Percentiles rank a stretch among this genome's conserved stretches.
Evolutionary conservation across 2,329 filamentous ascomycete genomes (phyloP).

Genomic region (Arthrobotrys megalospora): DNA sequence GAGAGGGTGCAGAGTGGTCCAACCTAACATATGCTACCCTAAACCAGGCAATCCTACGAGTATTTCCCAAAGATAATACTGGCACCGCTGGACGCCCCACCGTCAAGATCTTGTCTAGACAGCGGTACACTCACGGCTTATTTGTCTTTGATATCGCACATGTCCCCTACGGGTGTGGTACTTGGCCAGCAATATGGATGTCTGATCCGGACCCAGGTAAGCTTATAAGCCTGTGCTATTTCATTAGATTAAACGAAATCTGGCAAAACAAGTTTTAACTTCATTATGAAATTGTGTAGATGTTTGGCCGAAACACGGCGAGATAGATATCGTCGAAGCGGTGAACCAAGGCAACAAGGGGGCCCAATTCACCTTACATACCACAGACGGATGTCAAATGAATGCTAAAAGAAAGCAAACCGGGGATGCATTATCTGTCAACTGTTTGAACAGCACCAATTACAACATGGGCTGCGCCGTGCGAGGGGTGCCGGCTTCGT

Average conservation of each 20-base stretch:
- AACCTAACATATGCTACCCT: constrained; percentile 40
- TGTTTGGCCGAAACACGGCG: constrained; percentile 78
- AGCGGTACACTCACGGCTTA: constrained; percentile 76
- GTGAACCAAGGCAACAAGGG: constrained; percentile 76
- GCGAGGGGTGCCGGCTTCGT: constrained; percentile 65
- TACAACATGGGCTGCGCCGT: constrained; percentile 74
- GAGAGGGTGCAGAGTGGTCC: constrained; percentile 41
- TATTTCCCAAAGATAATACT: constrained; percentile 18
- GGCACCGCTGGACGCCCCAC: constrained; percentile 68
- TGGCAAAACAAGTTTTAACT: background rate
- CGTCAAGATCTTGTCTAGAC: constrained; percentile 78
- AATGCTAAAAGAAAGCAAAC: constrained; percentile 68
- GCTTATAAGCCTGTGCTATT: background rate
- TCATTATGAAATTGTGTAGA: constrained; percentile 28
- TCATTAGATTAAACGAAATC: background rate
- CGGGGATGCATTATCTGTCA: constrained; percentile 69
- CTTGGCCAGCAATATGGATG: constrained; percentile 78
- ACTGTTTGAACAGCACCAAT: constrained; percentile 74
- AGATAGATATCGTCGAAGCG: constrained; percentile 86
- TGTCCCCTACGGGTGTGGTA: constrained; percentile 81
- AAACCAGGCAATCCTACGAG: constrained; percentile 29
- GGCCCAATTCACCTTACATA: constrained; percentile 78
- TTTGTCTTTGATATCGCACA: constrained; percentile 81
- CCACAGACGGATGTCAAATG: constrained; percentile 74
- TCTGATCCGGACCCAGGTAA: constrained; percentile 32